phyloP scores from a whole-genome alignment of 257 asterid species.

The Solanum etuberosum region DNA sequence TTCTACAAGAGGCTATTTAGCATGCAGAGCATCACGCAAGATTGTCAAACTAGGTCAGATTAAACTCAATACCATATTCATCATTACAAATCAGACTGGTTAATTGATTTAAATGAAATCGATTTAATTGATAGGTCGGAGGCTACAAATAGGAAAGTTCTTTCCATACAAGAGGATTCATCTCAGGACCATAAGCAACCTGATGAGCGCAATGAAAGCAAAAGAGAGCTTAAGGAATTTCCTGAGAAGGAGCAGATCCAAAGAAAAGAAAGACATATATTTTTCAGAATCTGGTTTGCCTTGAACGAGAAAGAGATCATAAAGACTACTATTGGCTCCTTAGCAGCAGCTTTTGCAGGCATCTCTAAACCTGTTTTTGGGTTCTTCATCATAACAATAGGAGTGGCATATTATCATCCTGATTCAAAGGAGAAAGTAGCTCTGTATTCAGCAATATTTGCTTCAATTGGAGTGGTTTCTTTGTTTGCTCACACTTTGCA shows the following conservation, averaged over 20 bases:
- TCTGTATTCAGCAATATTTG: slow-evolving; percentile 39
- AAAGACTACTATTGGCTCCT: slow-evolving; percentile 43
- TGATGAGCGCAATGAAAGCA: slow-evolving; percentile 18
- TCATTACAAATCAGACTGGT: slow-evolving; percentile 1
- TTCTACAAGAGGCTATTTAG: slow-evolving; percentile 51
- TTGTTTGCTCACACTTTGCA: slow-evolving; percentile 71
- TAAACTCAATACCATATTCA: neutral
- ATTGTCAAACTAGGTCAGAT: slow-evolving; percentile 35
- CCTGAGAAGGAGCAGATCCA: slow-evolving; percentile 21
- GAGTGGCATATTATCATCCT: slow-evolving; percentile 53
- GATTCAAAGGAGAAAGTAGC: slow-evolving; percentile 46
- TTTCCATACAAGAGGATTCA: slow-evolving; percentile 19
- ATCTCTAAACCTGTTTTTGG: slow-evolving; percentile 75
- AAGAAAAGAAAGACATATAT: slow-evolving; percentile 22
- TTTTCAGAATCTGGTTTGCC: slow-evolving; percentile 70
- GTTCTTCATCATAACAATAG: slow-evolving; percentile 74
- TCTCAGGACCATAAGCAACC: slow-evolving; percentile 22
- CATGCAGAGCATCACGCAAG: slow-evolving; percentile 55
- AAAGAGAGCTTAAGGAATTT: slow-evolving; percentile 13
- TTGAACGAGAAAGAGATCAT: slow-evolving; percentile 35
- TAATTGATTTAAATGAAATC: neutral
- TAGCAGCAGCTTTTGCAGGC: slow-evolving; percentile 71
- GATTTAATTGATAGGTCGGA: slow-evolving; percentile 20
- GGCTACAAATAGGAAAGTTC: slow-evolving; percentile 18
- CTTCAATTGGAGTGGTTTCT: slow-evolving; percentile 51